A percentile compares a stretch with the other conserved stretches of the same genome.
Conservation (phyloP, 2,329 filamentous ascomycete genomes). For the Monilinia laxa region DNA sequence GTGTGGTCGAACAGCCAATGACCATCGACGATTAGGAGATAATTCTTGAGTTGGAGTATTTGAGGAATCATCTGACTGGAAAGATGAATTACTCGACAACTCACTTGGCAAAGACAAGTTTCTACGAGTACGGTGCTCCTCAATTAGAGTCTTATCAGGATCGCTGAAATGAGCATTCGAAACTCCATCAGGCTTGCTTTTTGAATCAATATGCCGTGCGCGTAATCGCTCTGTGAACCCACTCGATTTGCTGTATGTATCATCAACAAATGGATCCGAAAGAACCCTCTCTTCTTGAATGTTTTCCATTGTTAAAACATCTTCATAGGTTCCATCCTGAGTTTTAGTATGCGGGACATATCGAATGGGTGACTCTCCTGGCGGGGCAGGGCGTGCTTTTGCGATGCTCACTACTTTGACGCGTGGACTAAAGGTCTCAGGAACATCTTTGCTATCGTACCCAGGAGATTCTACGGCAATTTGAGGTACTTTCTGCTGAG, state of each 20-base stretch:
- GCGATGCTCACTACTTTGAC: constrained; percentile 27
- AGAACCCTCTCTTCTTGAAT: constrained; percentile 29
- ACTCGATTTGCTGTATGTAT: constrained; percentile 24
- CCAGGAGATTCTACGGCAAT: background rate
- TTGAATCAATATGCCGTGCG: constrained; percentile 3
- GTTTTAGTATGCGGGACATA: constrained; percentile 38
- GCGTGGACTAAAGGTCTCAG: constrained; percentile 3
- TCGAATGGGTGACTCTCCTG: constrained; percentile 29
- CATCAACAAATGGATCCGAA: constrained; percentile 36
- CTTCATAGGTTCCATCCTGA: constrained; percentile 32
- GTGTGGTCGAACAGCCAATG: constrained; percentile 37
- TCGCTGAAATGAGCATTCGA: constrained; percentile 9
- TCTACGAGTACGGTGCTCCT: background rate
- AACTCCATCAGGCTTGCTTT: constrained; percentile 6
- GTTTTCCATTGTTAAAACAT: constrained; percentile 30
- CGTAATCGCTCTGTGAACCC: constrained; percentile 32
- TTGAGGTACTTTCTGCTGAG: background rate
- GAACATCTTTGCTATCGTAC: background rate
- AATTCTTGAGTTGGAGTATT: constrained; percentile 28
- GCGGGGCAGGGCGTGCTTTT: constrained; percentile 33
- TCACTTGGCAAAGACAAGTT: constrained; percentile 17
- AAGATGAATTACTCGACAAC: constrained; percentile 1
- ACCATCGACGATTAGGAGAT: constrained; percentile 31
- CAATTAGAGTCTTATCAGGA: constrained; percentile 32
- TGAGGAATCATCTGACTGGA: constrained; percentile 22